Evolutionary conservation across 768 basidiomycete genomes (phyloP).

Genomic region (Agrocybe pediades): DNA sequence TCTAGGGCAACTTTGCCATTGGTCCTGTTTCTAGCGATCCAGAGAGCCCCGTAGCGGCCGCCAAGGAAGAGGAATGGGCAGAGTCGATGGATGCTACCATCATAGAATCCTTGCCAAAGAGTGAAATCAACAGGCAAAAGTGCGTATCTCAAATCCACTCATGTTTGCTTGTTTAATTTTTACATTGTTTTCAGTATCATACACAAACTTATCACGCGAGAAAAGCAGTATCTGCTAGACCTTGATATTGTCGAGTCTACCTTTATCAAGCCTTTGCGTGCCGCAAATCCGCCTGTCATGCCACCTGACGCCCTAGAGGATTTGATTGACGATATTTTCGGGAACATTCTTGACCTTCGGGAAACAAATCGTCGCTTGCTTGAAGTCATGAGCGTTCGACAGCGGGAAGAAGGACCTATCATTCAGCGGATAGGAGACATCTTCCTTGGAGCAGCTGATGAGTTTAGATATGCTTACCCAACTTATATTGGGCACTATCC

Average conservation of each 20-base stretch:
- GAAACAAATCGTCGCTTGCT: conserved; percentile 83
- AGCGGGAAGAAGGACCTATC: conserved; percentile 81
- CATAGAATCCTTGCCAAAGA: conserved; percentile 57
- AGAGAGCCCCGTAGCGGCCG: conserved; percentile 33
- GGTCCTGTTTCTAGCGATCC: conserved; percentile 16
- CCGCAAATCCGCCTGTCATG: conserved; percentile 44
- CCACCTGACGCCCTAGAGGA: conserved; percentile 62
- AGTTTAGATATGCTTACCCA: conserved; percentile 87
- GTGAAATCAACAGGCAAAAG: conserved; percentile 85
- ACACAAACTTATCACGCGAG: conserved; percentile 84
- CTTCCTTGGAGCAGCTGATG: conserved; percentile 82
- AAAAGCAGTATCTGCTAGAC: conserved; percentile 89
- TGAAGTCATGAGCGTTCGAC: conserved; percentile 83
- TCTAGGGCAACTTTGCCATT: conserved; percentile 17
- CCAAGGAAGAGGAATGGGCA: conserved; percentile 45
- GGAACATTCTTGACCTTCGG: conserved; percentile 85
- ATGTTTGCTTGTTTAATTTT: background rate
- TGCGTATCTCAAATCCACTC: conserved; percentile 21
- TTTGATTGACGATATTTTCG: conserved; percentile 89
- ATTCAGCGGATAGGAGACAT: conserved; percentile 88
- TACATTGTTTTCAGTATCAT: conserved; percentile 55
- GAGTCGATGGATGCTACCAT: conserved; percentile 44
- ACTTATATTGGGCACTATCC: conserved; percentile 85
- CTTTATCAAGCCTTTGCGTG: conserved; percentile 50
- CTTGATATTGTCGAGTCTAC: conserved; percentile 81